Evolutionary conservation across 345 rosid species (phyloP), one percentile per base, ranked within the genome.

Genomic region (Arabis alpina): DNA sequence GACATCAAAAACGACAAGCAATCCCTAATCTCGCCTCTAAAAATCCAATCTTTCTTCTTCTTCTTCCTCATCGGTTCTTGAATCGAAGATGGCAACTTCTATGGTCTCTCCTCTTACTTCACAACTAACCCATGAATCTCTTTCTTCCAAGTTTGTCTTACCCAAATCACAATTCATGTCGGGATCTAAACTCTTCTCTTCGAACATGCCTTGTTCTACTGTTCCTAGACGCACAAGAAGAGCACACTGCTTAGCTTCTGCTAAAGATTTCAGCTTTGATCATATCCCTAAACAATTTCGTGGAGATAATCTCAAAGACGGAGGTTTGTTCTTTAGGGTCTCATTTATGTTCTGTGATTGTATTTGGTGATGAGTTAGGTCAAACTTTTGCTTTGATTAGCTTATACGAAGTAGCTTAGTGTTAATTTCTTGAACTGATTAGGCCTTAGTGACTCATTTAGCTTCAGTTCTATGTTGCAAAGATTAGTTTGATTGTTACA

Each of bases 251-350:
- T 55, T 80, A 2, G 80, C 85, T 63, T 72, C 77, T 45, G 85
- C 85, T n/a, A 78, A 74, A 55, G 69, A 61, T 47, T 72, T 83
- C 68, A 72, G 81, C 65, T 40, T 79, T 51, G 84, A 86, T 72
- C 85, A 82, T 55, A 87, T 93, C 40, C 98, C 98, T 39, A 86
- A 84, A 75, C 92, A 83, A 61, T 93, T 93, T 80, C 81, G 89
- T 45, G 73, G 82, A 65, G 83, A 89, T 48, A 90, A 93, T 63
- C 88, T 93, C 76, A 78, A 80, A 72, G 94, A 86, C 68, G 96
- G 91, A 82, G 65, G 98, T 90, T 27, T 68, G 24, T 47, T 14
- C 23, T 19, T 19, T 0, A 19, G 19, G 19, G 12, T 13, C 48
- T 61, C 62, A 30, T 7, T 25, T 23, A 16, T 54, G 7, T 45